Conservation (phyloP, 139 green algal genomes). For the Closterium sp. region DNA sequence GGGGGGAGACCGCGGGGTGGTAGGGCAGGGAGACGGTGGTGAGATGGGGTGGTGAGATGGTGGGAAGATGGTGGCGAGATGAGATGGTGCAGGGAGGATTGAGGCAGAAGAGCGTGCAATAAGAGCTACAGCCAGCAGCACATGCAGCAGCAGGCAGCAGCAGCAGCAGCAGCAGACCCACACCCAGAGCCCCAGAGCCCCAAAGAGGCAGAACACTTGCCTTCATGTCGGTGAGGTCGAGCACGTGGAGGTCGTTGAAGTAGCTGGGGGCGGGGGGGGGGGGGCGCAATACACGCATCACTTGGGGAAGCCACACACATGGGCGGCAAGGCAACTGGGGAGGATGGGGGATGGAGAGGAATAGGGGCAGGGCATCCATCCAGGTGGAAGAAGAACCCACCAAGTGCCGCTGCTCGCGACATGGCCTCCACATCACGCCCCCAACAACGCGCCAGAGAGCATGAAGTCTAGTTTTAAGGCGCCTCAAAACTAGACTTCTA, state of each 20-base stretch:
- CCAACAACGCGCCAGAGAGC: not conserved
- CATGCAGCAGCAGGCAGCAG: too few relatives aligned
- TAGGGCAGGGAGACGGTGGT: not conserved
- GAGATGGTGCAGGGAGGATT: too few relatives aligned
- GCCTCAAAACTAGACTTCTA: too few relatives aligned
- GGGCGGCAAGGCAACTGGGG: not conserved
- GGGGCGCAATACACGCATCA: not conserved
- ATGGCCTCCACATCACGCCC: not conserved
- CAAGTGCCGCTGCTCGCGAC: not conserved
- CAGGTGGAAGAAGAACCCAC: not conserved
- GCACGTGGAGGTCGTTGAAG: constrained; percentile 88
- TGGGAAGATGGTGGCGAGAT: too few relatives aligned
- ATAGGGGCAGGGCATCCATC: not conserved
- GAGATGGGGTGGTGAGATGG: not conserved
- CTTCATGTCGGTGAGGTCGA: constrained; percentile 73
- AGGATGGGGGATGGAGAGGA: not conserved
- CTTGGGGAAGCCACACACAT: too few relatives aligned
- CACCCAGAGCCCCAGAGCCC: not conserved
- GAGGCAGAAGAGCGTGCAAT: too few relatives aligned
- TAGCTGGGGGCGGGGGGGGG: constrained; percentile 59
- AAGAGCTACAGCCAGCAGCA: too few relatives aligned
- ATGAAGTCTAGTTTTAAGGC: not conserved
- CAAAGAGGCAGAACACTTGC: not conserved
- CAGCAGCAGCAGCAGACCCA: too few relatives aligned
- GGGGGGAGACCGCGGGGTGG: too few relatives aligned